Evolutionary conservation across 805 yeast genomes (phyloP).

Genomic region (Geotrichum ghanense): DNA sequence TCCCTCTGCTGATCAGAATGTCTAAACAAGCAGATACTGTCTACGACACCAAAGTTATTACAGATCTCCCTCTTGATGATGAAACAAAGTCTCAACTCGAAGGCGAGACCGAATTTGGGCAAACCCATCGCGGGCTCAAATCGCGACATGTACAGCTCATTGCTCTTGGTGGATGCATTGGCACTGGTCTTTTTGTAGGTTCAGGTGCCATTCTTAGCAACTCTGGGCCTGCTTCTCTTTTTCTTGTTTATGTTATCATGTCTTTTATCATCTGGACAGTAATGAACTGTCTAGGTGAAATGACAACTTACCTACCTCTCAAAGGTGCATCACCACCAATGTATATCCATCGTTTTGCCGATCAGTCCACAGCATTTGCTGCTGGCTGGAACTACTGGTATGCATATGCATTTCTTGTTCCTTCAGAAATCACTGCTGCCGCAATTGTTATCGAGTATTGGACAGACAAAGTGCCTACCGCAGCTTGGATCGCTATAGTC

Average conservation of each 20-base stretch:
- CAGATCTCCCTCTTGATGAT: neutral
- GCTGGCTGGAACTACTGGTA: slow-evolving; percentile 41
- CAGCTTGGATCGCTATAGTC: slow-evolving; percentile 41
- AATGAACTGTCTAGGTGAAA: slow-evolving; percentile 49
- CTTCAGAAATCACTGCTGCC: slow-evolving; percentile 35
- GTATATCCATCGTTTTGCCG: slow-evolving; percentile 48
- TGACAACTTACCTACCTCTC: slow-evolving; percentile 42
- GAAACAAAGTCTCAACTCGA: neutral
- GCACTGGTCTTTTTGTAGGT: slow-evolving; percentile 70
- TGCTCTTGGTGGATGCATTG: slow-evolving; percentile 68
- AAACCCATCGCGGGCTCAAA: slow-evolving; percentile 28
- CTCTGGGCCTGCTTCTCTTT: slow-evolving; percentile 66
- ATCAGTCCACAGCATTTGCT: slow-evolving; percentile 48
- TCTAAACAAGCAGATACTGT: too few relatives aligned
- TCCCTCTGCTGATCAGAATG: too few relatives aligned
- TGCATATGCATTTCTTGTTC: slow-evolving; percentile 36
- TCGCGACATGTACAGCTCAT: slow-evolving; percentile 61
- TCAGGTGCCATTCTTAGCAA: slow-evolving; percentile 48
- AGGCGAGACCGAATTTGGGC: slow-evolving; percentile 1
- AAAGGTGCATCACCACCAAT: slow-evolving; percentile 57
- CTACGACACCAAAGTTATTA: neutral
- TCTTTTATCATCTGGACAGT: slow-evolving; percentile 55
- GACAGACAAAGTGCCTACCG: slow-evolving; percentile 37
- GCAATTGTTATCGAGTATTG: slow-evolving; percentile 34
- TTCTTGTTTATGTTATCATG: slow-evolving; percentile 51